Conservation (phyloP, 2,329 filamentous ascomycete genomes). For the Sporothrix luriei region DNA sequence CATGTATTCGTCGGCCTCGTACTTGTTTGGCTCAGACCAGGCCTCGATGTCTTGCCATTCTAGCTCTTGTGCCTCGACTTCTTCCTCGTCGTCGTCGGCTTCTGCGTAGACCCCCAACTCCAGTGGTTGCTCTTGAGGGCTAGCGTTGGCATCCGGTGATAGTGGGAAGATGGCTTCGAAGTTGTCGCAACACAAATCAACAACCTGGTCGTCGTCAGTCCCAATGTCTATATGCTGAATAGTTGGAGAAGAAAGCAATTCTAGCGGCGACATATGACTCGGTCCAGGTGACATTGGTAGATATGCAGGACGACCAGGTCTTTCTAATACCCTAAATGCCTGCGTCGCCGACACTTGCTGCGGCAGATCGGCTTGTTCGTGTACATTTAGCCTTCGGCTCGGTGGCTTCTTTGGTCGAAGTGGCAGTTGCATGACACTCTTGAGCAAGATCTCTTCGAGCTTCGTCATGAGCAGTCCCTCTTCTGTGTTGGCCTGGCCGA, state of each 20-base stretch:
- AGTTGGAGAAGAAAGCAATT: not conserved
- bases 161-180: not conserved
- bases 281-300: not conserved
- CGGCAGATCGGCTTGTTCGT: not conserved
- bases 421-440: not conserved
- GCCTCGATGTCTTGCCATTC: conserved; percentile 33
- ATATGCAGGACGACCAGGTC: not conserved
- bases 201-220: not conserved
- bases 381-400: no score
- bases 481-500: not conserved
- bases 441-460: conserved; percentile 33
- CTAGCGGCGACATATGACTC: not conserved
- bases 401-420: not conserved
- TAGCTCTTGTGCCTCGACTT: not conserved
- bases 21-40: conserved; percentile 9
- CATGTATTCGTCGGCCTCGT: not conserved
- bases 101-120: not conserved
- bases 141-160: not conserved
- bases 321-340: no score
- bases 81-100: not conserved
- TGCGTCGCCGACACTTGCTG: not conserved
- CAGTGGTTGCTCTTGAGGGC: not conserved
- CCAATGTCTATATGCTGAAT: not conserved
- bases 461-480: conserved; percentile 1
- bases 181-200: conserved; percentile 20